Conservation (phyloP, 208 protist species). For the Cochliopodium minus region DNA sequence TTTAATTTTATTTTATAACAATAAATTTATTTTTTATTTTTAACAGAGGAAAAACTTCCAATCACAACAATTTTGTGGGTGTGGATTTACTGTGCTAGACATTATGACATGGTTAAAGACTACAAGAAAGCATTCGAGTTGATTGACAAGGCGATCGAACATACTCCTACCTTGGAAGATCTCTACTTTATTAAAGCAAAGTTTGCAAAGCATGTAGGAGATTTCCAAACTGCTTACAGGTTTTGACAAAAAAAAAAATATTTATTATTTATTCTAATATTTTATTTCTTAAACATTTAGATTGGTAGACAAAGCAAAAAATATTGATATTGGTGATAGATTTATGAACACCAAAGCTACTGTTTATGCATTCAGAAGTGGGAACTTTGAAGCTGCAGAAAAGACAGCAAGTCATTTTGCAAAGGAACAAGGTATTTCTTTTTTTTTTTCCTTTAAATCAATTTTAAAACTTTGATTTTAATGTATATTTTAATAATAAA, state of each 20-base stretch:
- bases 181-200: conserved; percentile 68
- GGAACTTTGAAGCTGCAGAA: conserved; percentile 53
- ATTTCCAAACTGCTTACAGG: neutral
- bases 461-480: too few species aligned
- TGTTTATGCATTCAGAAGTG: conserved; percentile 66
- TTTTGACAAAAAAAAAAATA: neutral
- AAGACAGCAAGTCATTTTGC: conserved; percentile 63
- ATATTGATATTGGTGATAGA: conserved; percentile 81
- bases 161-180: conserved; percentile 82
- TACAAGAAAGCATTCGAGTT: conserved; percentile 44
- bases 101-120: conserved; percentile 52
- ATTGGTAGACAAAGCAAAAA: conserved; percentile 53
- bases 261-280: neutral
- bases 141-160: conserved; percentile 60
- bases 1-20: neutral
- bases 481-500: too few species aligned
- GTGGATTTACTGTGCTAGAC: conserved; percentile 55
- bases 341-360: conserved; percentile 76
- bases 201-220: conserved; percentile 32
- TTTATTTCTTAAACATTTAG: conserved; percentile 36
- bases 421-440: too few species aligned
- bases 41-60: neutral
- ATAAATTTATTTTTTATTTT: neutral
- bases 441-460: too few species aligned
- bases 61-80: conserved; percentile 64